Evolutionary conservation across 2,329 filamentous ascomycete species (phyloP), one percentile per base, ranked within the genome.

Genomic region (Bipolaris cookei): DNA sequence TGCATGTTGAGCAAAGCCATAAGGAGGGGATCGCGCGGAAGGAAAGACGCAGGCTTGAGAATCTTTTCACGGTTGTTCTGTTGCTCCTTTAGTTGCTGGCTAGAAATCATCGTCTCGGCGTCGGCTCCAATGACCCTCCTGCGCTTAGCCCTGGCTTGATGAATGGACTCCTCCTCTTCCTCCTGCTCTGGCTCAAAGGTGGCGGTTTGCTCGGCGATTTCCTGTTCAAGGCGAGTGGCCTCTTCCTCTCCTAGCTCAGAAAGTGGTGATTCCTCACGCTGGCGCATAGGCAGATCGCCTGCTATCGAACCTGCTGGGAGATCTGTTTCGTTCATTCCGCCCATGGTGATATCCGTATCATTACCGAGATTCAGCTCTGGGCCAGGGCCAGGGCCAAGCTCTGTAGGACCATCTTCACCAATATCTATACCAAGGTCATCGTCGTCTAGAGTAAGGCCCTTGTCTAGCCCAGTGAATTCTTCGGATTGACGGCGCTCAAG

Each of bases 1-100:
- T 97, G 95, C 84, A 97, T 90, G 67, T 93, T 91, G 82, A 97
- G 90, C 20, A 99, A 81, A 32, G 92, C 91, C 28, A 98, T 83
- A 13, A 98, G 83, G 51, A 94, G 87, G 1, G 93, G 91, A 66
- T 99, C 92, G 37, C 91, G 88, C 1, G 94, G 92, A 42, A 99
- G 82, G 77, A 96, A 97, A 0, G 88, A 87, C 6, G 90, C 87
- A 1, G 89, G 86, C 77, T 90, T 93, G 55, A 97, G 82, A 60
- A 98, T 98, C 69, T 90, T 91, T 43, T 91, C 89, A 63, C 90
- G 90, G 73, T 96, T 91, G 55, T 88, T 84, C 74, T 97, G 92
- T 74, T 96, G 92, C 63, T 90, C 88, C 74, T 91, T 92, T 78
- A 99, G 92, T 64, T 94, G 87, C 30, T 82, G 83, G 66, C 84